Evolutionary conservation across 2,329 filamentous ascomycete genomes (phyloP).

Genomic region (Beauveria pseudobassiana): DNA sequence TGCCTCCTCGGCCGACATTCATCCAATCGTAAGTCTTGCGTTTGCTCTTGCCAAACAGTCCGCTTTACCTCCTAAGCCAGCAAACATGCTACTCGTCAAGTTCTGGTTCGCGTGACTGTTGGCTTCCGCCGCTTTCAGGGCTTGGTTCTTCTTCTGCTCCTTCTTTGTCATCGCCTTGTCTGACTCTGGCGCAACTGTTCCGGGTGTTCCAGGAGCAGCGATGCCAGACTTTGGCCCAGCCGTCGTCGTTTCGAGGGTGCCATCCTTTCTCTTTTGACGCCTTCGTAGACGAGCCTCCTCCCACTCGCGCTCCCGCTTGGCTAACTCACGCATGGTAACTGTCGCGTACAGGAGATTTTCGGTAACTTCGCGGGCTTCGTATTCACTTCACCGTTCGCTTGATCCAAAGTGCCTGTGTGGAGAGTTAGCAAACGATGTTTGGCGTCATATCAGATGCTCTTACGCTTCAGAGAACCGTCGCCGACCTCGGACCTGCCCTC

Average conservation of each 20-base stretch:
- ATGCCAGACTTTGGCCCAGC: conserved; percentile 46
- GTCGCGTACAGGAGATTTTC: conserved; percentile 43
- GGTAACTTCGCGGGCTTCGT: conserved; percentile 39
- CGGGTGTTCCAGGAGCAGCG: conserved; percentile 53
- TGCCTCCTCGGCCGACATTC: conserved; percentile 44
- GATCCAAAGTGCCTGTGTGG: conserved; percentile 33
- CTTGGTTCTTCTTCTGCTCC: conserved; percentile 66
- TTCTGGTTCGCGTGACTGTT: conserved; percentile 78
- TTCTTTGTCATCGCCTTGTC: conserved; percentile 78
- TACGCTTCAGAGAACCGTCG: conserved; percentile 54
- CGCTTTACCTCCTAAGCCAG: conserved; percentile 56
- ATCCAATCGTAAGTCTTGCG: conserved; percentile 72
- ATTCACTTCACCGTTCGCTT: conserved; percentile 27
- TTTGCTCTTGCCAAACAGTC: conserved; percentile 51
- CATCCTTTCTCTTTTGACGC: conserved; percentile 56
- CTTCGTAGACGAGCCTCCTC: conserved; percentile 67
- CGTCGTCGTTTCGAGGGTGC: conserved; percentile 42
- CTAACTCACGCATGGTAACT: conserved; percentile 51
- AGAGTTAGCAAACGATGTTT: conserved; percentile 8
- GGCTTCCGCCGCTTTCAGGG: conserved; percentile 70
- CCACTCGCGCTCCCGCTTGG: conserved; percentile 57
- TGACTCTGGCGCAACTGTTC: conserved; percentile 53
- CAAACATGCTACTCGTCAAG: conserved; percentile 68
- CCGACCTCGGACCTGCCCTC: conserved; percentile 27
- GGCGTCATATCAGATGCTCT: conserved; percentile 18